Conservation (phyloP, 352 stramenopile genomes). For the Pythium folliculosum region DNA sequence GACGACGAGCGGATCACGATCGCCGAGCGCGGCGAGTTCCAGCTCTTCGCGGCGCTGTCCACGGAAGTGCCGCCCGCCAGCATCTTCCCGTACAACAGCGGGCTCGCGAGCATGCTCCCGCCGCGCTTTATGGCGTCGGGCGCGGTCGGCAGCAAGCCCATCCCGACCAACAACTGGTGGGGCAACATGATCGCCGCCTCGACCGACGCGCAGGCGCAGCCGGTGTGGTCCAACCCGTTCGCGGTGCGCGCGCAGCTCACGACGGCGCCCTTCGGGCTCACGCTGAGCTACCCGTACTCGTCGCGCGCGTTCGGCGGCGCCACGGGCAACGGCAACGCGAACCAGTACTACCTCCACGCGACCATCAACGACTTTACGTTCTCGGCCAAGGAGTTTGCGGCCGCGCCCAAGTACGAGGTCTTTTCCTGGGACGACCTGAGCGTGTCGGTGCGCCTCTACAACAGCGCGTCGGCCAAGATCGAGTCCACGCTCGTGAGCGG, state of each 20-base stretch:
- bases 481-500: slow-evolving; percentile 54
- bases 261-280: slow-evolving; percentile 58
- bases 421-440: slow-evolving; percentile 55
- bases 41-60: no score
- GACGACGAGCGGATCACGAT: no score
- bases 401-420: slow-evolving; percentile 37
- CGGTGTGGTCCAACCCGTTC: slow-evolving; percentile 73
- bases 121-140: slow-evolving; percentile 54
- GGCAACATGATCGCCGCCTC: slow-evolving; percentile 70
- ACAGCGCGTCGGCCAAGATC: slow-evolving; percentile 27
- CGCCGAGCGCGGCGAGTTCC: no score
- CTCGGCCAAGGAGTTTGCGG: slow-evolving; percentile 52
- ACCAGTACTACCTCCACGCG: slow-evolving; percentile 50
- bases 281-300: slow-evolving; percentile 68
- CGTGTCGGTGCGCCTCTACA: slow-evolving; percentile 52
- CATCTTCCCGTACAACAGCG: no score
- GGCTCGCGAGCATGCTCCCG: slow-evolving; percentile 23
- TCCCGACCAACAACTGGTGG: slow-evolving; percentile 87
- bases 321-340: slow-evolving; percentile 1
- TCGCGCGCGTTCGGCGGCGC: slow-evolving; percentile 56
- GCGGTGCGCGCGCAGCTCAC: slow-evolving; percentile 50
- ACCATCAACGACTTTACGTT: slow-evolving; percentile 51
- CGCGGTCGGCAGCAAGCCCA: slow-evolving; percentile 38
- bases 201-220: slow-evolving; percentile 54
- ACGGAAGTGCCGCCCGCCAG: no score